Evolutionary conservation across 2,329 filamentous ascomycete genomes (phyloP), one percentile per base, ranked within the genome.

Genomic region (Diaporthe sp.): DNA sequence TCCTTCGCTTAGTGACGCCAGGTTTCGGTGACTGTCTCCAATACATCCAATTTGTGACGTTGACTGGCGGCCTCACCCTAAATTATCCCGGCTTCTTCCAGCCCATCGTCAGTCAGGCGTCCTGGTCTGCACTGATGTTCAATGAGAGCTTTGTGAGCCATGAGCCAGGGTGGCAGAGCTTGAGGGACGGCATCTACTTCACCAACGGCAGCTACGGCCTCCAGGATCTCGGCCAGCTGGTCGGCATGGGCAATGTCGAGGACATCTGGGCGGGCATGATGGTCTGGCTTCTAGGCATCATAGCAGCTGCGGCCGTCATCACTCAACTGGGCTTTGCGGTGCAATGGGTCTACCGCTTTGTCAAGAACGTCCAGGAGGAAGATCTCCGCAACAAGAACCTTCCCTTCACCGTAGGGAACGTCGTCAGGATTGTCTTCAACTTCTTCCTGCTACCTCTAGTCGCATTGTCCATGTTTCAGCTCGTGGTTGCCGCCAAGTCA

Each of bases 241-340:
- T 97, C 53, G 97, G 97, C 47, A 94, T 98, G 90, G 88, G 89
- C 37, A 87, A 91, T 34, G 90, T 91, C 17, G 87, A 92, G 76
- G 97, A 99, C 82, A 91, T 98, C 28, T 99, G 97, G 97, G 93
- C 95, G 1, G 95, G 95, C 77, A 97, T 98, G 93, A 95, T 97
- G 81, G 88, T 98, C 60, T 98, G 95, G 93, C 89, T 98, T 25
- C 88, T 96, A 13, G 93, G 93, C 77, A 94, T 98, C 77, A 90
- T 97, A 76, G 92, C 85, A 53, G 87, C 87, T 71, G 90, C 94
- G 17, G 88, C 95, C 28, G 83, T 94, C 31, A 83, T 96, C 28
- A 92, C 93, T 63, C 95, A 98, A 82, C 79, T 93, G 49, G 94
- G 92, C 34, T 98, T 98, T 82, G 85, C 92, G 5, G 82, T 89